Base-by-base conservation (phyloP, 1,284 basidiomycete species). In the Fomitopsis schrenkii region DNA sequence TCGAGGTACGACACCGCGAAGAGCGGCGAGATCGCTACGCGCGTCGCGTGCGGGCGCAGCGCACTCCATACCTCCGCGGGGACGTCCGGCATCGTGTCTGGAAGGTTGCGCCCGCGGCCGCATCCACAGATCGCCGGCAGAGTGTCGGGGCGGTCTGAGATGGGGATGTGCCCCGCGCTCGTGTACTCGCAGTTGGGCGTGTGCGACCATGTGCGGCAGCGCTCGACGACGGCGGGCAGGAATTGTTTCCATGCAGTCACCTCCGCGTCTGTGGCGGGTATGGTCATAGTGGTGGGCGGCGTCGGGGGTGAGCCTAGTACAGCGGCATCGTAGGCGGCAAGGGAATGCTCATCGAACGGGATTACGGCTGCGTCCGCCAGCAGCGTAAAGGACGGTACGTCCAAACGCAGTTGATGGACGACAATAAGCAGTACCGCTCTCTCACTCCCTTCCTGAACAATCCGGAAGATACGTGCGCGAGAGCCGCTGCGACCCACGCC, bases 171-270 rank as follows among this genome's bases (percentile, higher is more conserved):
- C 2, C 74, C 73, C 2, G 63, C 62, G 3, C 48, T 33, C 5
- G 62, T 30, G 67, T 84, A 84, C 66, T 79, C 77, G 72, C 84
- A 86, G 35, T 69, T 70, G 9, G 67, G 19, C 10, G 64, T 69
- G 66, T 86, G 84, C 15, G 66, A 66, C 84, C 84, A 86, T 0
- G 71, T 74, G 22, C 84, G 76, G 62, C 82, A 84, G 14, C 84
- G 79, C 64, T 86, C 84, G 5, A 74, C 76, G 33, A 81, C 64
- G 5, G 74, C 72, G 5, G 82, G 82, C 0, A 85, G 66, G 9
- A 84, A 69, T 58, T 77, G 70, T 58, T 79, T 79, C 83, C 83
- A 86, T 1, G 74, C 74, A 14, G 63, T 59, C 30, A 74, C 66
- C 61, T 80, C 80, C 3, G 70, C 68, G 0, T 59, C 60, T 2